Conservation (phyloP, 1,139 yeast genomes). For the Geotrichum restrictum region DNA sequence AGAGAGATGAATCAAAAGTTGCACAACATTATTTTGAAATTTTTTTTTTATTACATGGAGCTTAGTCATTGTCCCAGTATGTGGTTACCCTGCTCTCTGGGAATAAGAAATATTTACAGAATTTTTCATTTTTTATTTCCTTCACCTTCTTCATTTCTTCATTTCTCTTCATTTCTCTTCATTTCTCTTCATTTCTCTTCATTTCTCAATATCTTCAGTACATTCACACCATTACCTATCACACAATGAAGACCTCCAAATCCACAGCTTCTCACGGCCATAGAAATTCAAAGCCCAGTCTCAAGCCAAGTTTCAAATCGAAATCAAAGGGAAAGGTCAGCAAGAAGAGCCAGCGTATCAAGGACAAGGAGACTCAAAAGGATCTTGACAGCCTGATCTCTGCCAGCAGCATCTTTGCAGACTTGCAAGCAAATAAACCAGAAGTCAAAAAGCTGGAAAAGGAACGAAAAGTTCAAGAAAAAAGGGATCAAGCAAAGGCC, state of each 20-base stretch:
- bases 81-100: neutral
- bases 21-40: neutral
- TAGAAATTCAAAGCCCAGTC: slow-evolving; percentile 8
- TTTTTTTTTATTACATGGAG: neutral
- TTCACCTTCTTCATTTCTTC: no score
- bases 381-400: slow-evolving; percentile 29
- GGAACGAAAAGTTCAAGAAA: slow-evolving; percentile 24
- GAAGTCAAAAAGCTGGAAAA: slow-evolving; percentile 38
- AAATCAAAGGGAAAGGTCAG: slow-evolving; percentile 18
- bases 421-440: slow-evolving; percentile 31
- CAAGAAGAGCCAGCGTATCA: slow-evolving; percentile 26
- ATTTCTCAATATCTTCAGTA: neutral
- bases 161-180: no score
- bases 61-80: neutral
- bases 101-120: no score
- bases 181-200: slow-evolving; percentile 12
- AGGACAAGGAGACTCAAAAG: slow-evolving; percentile 27
- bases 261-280: slow-evolving; percentile 12
- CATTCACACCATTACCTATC: neutral
- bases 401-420: slow-evolving; percentile 44
- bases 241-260: slow-evolving; percentile 16
- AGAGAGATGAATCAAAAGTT: neutral
- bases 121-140: no score
- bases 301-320: slow-evolving; percentile 17
- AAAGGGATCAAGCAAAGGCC: slow-evolving; percentile 40